Evolutionary conservation across 805 yeast species (phyloP), one percentile per base, ranked within the genome.

Genomic region (Yarrowia sp.): DNA sequence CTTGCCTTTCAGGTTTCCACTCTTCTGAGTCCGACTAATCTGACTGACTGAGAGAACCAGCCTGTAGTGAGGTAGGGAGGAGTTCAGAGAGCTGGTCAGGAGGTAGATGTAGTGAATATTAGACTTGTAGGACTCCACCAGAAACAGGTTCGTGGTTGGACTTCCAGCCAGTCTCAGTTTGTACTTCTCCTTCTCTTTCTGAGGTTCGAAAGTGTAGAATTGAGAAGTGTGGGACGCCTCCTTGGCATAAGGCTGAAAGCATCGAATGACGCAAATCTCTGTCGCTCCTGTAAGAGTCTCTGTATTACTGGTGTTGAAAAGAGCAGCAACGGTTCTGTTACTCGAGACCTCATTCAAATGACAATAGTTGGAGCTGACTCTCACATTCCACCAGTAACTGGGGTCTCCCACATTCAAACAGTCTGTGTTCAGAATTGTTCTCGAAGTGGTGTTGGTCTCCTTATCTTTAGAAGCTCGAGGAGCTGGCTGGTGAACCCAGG

Each of bases 111-210:
- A 49, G 32, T 63, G 67, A 7, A 26, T 12, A n/a, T 63, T 58
- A 1, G 10, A 9, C 14, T 36, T 35, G 55, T 63, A 49, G 1
- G 67, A 63, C 38, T 63, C 67, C 38, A 63, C 48, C 26, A 63
- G 46, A 40, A 63, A 63, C n/a, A 63, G 56, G 8, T 63, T 63
- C 19, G 46, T n/a, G 3, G 19, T 48, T 5, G 67, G 67, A 12
- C 38, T 38, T 2, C 67, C 67, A 14, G 67, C 67, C 12, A 63
- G 32, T 2, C 26, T 16, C 11, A 48, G 40, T 26, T 7, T 8
- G 40, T 48, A 63, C 32, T 38, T 63, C 5, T 36, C 32, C 32
- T 22, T 26, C 12, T 26, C 32, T 3, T 32, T n/a, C 46, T 59
- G 65, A 9, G 67, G 56, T 2, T n/a, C 9, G 5, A 63, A 63